These are phyloP conservation scores for Stephania japonica DNA, from an alignment of 164 flowering plant species.

Conservation along the genomic window DNA sequence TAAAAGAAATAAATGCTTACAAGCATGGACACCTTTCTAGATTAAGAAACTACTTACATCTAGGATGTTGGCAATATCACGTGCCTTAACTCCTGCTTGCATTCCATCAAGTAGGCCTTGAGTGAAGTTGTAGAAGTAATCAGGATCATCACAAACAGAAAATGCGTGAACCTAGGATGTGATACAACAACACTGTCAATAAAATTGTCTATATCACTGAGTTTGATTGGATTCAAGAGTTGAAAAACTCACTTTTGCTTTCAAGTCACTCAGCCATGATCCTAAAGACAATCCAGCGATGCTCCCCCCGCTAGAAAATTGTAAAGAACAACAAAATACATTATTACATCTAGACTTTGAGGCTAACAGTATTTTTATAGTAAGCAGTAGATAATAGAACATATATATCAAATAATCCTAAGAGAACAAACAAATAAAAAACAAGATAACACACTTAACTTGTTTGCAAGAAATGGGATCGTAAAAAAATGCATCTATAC, in stretches of 20 bases:
- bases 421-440: not conserved
- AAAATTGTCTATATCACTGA: not conserved
- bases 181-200: not conserved
- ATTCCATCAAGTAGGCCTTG: conserved; percentile 90
- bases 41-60: conserved; percentile 45
- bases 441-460: not conserved
- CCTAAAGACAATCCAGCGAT: conserved; percentile 89
- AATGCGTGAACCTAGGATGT: conserved; percentile 71
- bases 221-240: conserved; percentile 3
- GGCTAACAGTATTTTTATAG: not conserved
- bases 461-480: not conserved
- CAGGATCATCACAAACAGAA: conserved; percentile 87
- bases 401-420: not conserved
- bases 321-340: not conserved
- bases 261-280: conserved; percentile 60
- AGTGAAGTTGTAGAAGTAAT: conserved; percentile 68
- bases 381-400: not conserved
- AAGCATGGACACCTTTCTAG: not conserved
- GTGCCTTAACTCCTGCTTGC: conserved; percentile 58
- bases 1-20: not conserved
- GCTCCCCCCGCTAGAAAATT: conserved; percentile 71
- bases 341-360: not conserved
- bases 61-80: conserved; percentile 58
- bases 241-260: conserved; percentile 57
- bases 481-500: not conserved